Percentiles rank a stretch among this genome's conserved stretches.
Evolutionary conservation across 345 rosid genomes (phyloP).

Genomic region (Draba incana): DNA sequence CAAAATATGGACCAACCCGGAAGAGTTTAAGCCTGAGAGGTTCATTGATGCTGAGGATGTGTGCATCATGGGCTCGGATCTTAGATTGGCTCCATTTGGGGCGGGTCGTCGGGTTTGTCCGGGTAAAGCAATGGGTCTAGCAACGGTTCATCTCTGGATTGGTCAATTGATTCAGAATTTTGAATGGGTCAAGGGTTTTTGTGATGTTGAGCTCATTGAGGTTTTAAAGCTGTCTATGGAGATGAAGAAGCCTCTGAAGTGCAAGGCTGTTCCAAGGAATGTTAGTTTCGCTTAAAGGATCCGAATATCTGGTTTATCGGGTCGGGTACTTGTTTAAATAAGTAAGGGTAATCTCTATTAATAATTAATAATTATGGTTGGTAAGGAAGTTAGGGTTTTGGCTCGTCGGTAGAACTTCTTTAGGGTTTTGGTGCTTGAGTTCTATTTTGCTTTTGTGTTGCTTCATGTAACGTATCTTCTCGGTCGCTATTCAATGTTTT

Average conservation of each 20-base stretch:
- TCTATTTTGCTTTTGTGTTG: slow-evolving; percentile 8
- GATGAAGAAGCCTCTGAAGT: slow-evolving; percentile 60
- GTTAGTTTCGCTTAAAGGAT: slow-evolving; percentile 16
- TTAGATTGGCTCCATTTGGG: slow-evolving; percentile 72
- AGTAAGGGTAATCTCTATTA: slow-evolving; percentile 12
- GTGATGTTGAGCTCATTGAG: slow-evolving; percentile 54
- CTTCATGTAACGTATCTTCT: slow-evolving; percentile 23
- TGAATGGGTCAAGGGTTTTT: slow-evolving; percentile 47
- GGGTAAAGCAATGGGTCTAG: slow-evolving; percentile 66
- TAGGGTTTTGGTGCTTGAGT: slow-evolving; percentile 27
- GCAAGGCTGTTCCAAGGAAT: slow-evolving; percentile 58
- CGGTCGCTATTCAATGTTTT: slow-evolving; percentile 11
- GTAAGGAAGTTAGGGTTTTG: slow-evolving; percentile 43
- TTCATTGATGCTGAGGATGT: slow-evolving; percentile 57
- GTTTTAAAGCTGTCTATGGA: slow-evolving; percentile 63
- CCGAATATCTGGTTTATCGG: not conserved
- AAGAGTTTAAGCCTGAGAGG: slow-evolving; percentile 64
- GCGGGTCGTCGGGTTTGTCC: slow-evolving; percentile 77
- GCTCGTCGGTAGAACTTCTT: slow-evolving; percentile 32
- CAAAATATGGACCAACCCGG: slow-evolving; percentile 56
- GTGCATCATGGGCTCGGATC: slow-evolving; percentile 62
- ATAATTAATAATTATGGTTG: slow-evolving; percentile 22
- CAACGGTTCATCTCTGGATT: slow-evolving; percentile 62
- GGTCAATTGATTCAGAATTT: slow-evolving; percentile 58
- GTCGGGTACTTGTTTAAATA: slow-evolving; percentile 17